phyloP scores from a whole-genome alignment of 768 basidiomycete species.

The Tricholoma saponaceum region DNA sequence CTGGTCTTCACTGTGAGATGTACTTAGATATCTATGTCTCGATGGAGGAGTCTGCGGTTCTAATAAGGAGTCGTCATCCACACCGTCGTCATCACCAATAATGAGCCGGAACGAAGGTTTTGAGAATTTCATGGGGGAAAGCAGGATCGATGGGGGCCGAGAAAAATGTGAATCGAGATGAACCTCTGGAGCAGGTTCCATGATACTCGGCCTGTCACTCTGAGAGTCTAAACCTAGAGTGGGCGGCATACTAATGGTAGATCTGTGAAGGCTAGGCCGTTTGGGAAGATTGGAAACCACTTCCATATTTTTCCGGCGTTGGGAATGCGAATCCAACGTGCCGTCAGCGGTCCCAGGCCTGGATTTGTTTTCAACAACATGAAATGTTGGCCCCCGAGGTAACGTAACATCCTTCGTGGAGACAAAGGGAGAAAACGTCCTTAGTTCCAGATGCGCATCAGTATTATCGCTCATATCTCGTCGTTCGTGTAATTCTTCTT shows the following conservation, averaged over 20 bases:
- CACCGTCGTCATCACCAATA: background rate
- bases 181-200: background rate
- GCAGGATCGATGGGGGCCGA: background rate
- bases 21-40: background rate
- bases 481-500: background rate
- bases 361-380: background rate
- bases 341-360: background rate
- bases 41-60: background rate
- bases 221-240: constrained; percentile 1
- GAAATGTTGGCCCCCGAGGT: background rate
- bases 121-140: background rate
- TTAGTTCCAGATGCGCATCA: constrained; percentile 1
- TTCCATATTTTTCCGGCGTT: background rate
- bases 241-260: background rate
- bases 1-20: constrained; percentile 1
- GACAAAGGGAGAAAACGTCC: constrained; percentile 1
- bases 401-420: background rate
- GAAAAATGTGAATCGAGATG: background rate
- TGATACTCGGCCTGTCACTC: background rate
- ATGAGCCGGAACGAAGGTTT: background rate
- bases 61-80: background rate
- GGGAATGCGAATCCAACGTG: background rate
- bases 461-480: background rate
- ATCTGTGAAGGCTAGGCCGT: constrained; percentile 10
- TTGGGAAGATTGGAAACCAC: constrained; percentile 2